Base-by-base conservation (phyloP, 495 filamentous ascomycete species). In the Aspergillus ellipticus region DNA sequence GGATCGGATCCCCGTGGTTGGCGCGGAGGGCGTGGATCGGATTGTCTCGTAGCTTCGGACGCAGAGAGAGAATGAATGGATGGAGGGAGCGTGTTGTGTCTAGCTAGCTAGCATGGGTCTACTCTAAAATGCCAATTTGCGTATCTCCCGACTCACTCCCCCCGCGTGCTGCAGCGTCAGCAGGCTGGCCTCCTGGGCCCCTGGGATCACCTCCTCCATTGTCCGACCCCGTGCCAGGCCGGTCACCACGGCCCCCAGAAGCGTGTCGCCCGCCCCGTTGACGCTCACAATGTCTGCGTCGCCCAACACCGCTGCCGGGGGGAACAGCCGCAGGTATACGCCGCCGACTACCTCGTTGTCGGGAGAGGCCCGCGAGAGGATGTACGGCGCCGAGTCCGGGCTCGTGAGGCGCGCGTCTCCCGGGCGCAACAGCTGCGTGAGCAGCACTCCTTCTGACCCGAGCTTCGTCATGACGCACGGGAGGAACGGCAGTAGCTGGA, bases 241-340 rank as follows among this genome's bases (percentile, higher is more conserved):
- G 1, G 90, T 85, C 20, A 96, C 73, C 29, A 96, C 39, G 15
- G 89, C 87, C 3, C 93, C 94, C 2, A 94, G 73, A 59, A 97
- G 89, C 0, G 94, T 97, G 72, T 98, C 94, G 5, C 94, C 94
- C 0, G 90, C 92, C 0, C 92, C 94, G 66, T 97, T 98, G 11
- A 97, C 94, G 58, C 89, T 93, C 11, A 93, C 85, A 4, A 96
- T 76, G 26, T 90, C 82, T 15, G 79, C 68, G 0, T 72, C 60
- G 10, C 58, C 49, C 1, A 96, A 73, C n/a, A 72, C 66, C 70
- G 89, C 85, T 2, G 78, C 79, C 13, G 88, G 76, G 0, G 86
- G 81, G 69, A 90, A 94, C 20, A 92, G 67, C 37, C 89, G 77
- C 85, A 97, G 89, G 61, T 95, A 96, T 16, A 96, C 80, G 0